phyloP scores from a whole-genome alignment of 2,329 filamentous ascomycete genomes.

The Gnomoniopsis smithogilvyi region DNA sequence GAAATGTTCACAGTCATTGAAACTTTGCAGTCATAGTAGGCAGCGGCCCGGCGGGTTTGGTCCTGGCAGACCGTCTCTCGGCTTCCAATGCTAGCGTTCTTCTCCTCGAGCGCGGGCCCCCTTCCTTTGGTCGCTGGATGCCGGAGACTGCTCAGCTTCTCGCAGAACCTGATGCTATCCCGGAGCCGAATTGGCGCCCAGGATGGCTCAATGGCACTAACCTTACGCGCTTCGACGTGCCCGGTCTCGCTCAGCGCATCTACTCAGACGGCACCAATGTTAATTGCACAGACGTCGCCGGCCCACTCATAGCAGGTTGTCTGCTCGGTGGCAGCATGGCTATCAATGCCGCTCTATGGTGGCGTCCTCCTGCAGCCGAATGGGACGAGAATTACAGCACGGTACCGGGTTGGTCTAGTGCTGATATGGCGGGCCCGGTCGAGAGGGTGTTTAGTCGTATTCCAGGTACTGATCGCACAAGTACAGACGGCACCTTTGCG shows the following conservation, averaged over 20 bases:
- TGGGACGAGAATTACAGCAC: constrained; percentile 63
- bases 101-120: constrained; percentile 58
- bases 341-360: constrained; percentile 68
- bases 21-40: constrained; percentile 47
- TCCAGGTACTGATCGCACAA: constrained; percentile 59
- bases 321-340: constrained; percentile 66
- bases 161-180: constrained; percentile 26
- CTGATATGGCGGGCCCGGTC: constrained; percentile 55
- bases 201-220: constrained; percentile 60
- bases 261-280: constrained; percentile 62
- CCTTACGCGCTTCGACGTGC: constrained; percentile 68
- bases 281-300: constrained; percentile 61
- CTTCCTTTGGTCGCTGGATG: constrained; percentile 63
- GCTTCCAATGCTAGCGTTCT: constrained; percentile 64
- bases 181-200: constrained; percentile 28
- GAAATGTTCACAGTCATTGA: constrained; percentile 36
- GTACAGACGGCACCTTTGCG: constrained; percentile 57
- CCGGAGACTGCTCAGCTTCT: constrained; percentile 41
- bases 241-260: constrained; percentile 69
- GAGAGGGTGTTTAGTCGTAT: constrained; percentile 59
- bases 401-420: constrained; percentile 56
- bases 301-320: constrained; percentile 66
- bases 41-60: constrained; percentile 58
- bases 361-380: constrained; percentile 28
- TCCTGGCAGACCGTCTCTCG: constrained; percentile 60